These are phyloP conservation scores for Telfairia occidentalis DNA, from an alignment of 331 rosid genomes.

Conservation along the genomic window DNA sequence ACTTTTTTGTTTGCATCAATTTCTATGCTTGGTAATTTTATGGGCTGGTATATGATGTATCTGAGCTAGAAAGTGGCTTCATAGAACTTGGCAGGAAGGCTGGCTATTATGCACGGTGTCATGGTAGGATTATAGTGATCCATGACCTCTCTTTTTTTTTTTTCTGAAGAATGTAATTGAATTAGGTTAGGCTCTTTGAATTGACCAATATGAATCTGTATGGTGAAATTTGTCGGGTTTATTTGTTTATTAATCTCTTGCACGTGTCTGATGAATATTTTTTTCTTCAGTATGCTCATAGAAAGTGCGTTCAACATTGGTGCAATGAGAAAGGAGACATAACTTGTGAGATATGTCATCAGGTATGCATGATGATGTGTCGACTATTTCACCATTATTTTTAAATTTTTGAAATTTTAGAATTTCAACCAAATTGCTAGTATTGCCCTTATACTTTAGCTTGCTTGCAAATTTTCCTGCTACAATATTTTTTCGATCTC, in stretches of 20 bases:
- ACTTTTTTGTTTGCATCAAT: neutral
- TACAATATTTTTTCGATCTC: neutral
- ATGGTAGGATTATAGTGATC: neutral
- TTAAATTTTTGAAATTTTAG: neutral
- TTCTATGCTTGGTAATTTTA: neutral
- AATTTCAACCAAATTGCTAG: neutral
- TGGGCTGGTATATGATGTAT: neutral
- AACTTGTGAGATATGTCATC: conserved; percentile 88
- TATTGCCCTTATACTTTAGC: neutral
- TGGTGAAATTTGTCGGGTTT: neutral
- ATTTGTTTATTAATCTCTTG: neutral
- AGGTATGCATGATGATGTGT: conserved; percentile 35
- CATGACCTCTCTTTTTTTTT: neutral
- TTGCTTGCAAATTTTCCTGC: neutral
- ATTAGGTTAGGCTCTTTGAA: neutral
- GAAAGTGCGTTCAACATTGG: conserved; percentile 97
- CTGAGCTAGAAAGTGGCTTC: neutral
- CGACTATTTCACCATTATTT: neutral
- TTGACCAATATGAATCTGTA: neutral
- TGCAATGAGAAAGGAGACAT: conserved; percentile 94
- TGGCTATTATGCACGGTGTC: neutral
- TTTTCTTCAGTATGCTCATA: conserved; percentile 72
- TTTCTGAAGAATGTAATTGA: neutral
- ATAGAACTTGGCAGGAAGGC: neutral
- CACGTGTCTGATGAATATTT: neutral